Evolutionary conservation across 75 land plant genomes (phyloP).

Genomic region (Pinus taeda): DNA sequence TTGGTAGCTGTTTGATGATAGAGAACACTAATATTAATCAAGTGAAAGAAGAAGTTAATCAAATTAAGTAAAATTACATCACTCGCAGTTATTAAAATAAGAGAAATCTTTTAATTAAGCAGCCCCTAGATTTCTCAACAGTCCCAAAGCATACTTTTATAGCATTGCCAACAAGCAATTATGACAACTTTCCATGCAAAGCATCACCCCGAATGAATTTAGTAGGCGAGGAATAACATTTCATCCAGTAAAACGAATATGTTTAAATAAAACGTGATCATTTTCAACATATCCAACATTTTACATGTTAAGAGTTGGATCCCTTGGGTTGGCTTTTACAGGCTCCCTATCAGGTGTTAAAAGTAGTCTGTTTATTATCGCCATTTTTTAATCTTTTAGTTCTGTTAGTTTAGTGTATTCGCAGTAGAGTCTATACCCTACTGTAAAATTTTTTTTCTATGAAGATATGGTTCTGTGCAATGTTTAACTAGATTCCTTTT

Average conservation of each 20-base stretch:
- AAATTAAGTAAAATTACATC: too few species aligned
- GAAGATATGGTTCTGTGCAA: not conserved
- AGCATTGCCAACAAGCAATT: not conserved
- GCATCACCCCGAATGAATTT: not conserved
- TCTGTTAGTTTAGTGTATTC: not conserved
- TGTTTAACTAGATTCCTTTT: not conserved
- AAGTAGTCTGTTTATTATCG: too few species aligned
- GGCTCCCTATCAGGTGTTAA: too few species aligned
- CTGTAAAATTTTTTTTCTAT: not conserved
- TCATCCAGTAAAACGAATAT: not conserved
- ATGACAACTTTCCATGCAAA: not conserved
- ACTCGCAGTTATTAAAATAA: too few species aligned
- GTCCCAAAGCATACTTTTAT: not conserved
- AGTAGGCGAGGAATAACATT: not conserved
- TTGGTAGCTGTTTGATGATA: too few species aligned
- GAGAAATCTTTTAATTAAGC: too few species aligned
- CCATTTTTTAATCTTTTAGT: not conserved
- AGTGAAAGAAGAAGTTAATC: too few species aligned
- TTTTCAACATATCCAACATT: not conserved
- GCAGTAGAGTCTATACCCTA: not conserved
- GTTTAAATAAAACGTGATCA: not conserved
- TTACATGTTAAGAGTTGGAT: not conserved
- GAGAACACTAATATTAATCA: too few species aligned
- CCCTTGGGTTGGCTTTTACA: not conserved
- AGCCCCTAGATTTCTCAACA: too few species aligned